A percentile compares a stretch with the other conserved stretches of the same genome.
phyloP scores from a whole-genome alignment of 192 early-diverging fungal species.

The Rhizophlyctis rosea region DNA sequence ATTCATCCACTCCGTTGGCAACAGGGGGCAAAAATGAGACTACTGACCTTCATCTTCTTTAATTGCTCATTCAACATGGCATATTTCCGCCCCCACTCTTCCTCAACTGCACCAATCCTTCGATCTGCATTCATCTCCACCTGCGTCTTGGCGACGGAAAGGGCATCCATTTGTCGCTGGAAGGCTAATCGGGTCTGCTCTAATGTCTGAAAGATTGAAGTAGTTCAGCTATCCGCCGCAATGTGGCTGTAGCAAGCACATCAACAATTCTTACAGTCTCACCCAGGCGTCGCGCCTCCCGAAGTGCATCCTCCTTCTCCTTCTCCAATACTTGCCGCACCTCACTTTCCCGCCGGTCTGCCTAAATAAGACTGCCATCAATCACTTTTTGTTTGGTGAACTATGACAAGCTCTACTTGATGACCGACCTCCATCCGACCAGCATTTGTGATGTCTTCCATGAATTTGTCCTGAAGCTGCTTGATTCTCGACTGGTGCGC shows the following conservation, averaged over 20 bases:
- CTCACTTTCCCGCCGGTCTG: slow-evolving; percentile 26
- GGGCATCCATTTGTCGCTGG: slow-evolving; percentile 16
- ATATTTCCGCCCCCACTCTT: slow-evolving; percentile 17
- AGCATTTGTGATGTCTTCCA: slow-evolving; percentile 32
- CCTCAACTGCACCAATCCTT: slow-evolving; percentile 11
- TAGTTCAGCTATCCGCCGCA: no score
- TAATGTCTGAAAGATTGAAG: no score
- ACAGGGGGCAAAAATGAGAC: not conserved
- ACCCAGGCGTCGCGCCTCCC: slow-evolving; percentile 7
- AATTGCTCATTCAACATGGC: slow-evolving; percentile 23
- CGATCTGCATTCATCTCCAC: slow-evolving; percentile 2
- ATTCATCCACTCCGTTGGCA: no score
- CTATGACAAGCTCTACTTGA: not conserved
- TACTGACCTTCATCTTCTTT: slow-evolving; percentile 11
- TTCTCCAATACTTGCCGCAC: slow-evolving; percentile 12
- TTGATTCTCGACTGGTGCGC: slow-evolving; percentile 50
- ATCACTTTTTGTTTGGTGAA: not conserved
- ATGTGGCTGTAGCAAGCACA: not conserved
- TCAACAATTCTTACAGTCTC: not conserved
- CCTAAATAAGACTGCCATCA: not conserved
- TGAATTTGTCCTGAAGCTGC: slow-evolving; percentile 49
- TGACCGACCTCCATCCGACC: slow-evolving; percentile 20
- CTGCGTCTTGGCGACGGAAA: slow-evolving; percentile 16
- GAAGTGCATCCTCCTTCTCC: slow-evolving; percentile 30
- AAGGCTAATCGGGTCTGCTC: not conserved